Percentiles rank a stretch among this genome's conserved stretches.
phyloP scores from a whole-genome alignment of 345 rosid species.

The Dovyalis caffra region DNA sequence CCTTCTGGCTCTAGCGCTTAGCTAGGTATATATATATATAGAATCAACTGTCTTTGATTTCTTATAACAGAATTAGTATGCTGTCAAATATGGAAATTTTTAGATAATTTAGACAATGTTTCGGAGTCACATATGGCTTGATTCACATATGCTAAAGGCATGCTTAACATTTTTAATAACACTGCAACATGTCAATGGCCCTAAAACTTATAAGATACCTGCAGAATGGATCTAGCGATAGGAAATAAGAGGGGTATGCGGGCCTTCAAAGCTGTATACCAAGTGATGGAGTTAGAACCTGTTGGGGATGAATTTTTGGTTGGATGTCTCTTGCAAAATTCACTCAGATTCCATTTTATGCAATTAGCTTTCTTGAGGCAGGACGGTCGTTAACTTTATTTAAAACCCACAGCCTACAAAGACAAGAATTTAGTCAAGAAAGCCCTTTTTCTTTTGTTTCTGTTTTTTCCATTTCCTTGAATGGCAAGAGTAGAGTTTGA shows the following conservation, averaged over 20 bases:
- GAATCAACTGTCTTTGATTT: background rate
- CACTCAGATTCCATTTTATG: background rate
- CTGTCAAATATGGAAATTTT: background rate
- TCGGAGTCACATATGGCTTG: background rate
- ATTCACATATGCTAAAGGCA: background rate
- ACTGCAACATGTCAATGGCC: background rate
- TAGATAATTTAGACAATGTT: background rate
- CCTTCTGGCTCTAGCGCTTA: conserved; percentile 25
- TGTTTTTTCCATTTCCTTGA: background rate
- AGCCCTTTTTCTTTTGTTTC: too few relatives aligned
- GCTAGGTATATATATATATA: conserved; percentile 17
- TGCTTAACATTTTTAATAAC: background rate
- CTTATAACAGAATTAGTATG: background rate
- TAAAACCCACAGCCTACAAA: background rate
- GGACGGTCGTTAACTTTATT: background rate
- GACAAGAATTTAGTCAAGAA: background rate
- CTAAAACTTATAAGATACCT: background rate
- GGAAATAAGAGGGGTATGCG: background rate
- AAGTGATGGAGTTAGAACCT: background rate
- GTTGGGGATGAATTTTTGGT: background rate
- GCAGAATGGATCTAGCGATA: background rate
- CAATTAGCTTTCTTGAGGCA: background rate
- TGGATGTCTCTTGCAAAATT: background rate
- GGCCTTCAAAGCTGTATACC: background rate
- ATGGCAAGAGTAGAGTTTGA: background rate